Evolutionary conservation across 2,329 filamentous ascomycete species (phyloP), one percentile per base, ranked within the genome.

Genomic region (Penicillium decumbens): DNA sequence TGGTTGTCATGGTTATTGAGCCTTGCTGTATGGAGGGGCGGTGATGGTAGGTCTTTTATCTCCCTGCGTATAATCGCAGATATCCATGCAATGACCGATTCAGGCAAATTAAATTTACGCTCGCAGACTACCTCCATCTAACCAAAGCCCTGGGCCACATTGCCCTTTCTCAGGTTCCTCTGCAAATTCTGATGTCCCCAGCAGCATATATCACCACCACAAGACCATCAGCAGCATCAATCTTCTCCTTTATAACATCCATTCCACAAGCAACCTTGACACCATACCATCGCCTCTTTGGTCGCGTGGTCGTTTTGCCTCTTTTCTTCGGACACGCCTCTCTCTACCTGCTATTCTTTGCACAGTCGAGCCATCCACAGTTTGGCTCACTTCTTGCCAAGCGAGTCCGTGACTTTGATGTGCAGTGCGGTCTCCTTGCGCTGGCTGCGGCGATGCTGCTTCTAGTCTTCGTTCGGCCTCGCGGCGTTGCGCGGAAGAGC

Each of bases 91-190:
- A 30, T 23, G 4, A 18, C 15, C 24, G 5, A 24, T 4, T 25
- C 24, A n/a, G 20, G 25, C n/a, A 20, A 18, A 30, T 4, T 2
- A 30, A 3, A 49, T 40, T 49, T 24, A 53, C 41, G n/a, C 13
- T 18, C n/a, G 12, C 56, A 82, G 81, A 84, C 64, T 84, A 84
- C 49, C 71, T 84, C 27, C 82, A 84, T 63, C 67, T 84, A 23
- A 84, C 82, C 23, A 84, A 83, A 66, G 76, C 81, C 4, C 74
- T 84, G 45, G 81, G 78, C 15, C 79, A 80, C 41, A 73, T 84
- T 43, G 80, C 72, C 20, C 73, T 80, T 5, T 83, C 81, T 7
- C 82, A 84, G 57, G 63, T 81, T 1, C 82, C 82, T 1, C 63
- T 83, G 2, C 80, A 83, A 47, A 80, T 82, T 49, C 71, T 83